Conservation (phyloP, 169 alveolate genomes). For the Cryptosporidium xiaoi region DNA sequence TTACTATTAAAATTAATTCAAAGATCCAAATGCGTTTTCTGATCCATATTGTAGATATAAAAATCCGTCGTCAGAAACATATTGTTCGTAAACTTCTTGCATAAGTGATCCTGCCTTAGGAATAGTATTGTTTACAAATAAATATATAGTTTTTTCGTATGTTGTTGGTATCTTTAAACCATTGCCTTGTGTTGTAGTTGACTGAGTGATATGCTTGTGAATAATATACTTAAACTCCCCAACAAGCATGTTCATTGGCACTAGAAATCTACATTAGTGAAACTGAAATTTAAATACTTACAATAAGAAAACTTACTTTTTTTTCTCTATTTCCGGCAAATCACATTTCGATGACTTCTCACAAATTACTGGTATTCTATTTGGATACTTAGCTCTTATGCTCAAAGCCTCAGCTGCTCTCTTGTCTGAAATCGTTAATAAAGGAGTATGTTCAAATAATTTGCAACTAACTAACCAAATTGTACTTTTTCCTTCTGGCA, state of each 20-base stretch:
- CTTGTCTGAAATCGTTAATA: slow-evolving; percentile 77
- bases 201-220: slow-evolving; percentile 84
- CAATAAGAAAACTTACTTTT: slow-evolving; percentile 75
- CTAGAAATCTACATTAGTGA: slow-evolving; percentile 79
- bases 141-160: slow-evolving; percentile 82
- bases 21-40: slow-evolving; percentile 83
- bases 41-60: slow-evolving; percentile 85
- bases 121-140: slow-evolving; percentile 83
- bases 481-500: slow-evolving; percentile 69
- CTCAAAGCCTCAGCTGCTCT: slow-evolving; percentile 87
- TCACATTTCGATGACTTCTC: slow-evolving; percentile 80
- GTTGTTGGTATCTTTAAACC: slow-evolving; percentile 76
- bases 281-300: slow-evolving; percentile 6
- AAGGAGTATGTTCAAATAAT: background rate
- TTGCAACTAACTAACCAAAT: slow-evolving; percentile 64
- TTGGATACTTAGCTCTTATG: slow-evolving; percentile 86
- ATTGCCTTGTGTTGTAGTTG: slow-evolving; percentile 76
- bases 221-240: slow-evolving; percentile 90
- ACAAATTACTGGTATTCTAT: slow-evolving; percentile 92
- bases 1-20: background rate
- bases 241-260: slow-evolving; percentile 87
- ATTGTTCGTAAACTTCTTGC: slow-evolving; percentile 86
- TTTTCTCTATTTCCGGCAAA: slow-evolving; percentile 80
- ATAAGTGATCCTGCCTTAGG: slow-evolving; percentile 85
- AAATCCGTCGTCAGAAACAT: slow-evolving; percentile 87